phyloP scores from a whole-genome alignment of 805 yeast genomes.

The Teunomyces gatunensis region DNA sequence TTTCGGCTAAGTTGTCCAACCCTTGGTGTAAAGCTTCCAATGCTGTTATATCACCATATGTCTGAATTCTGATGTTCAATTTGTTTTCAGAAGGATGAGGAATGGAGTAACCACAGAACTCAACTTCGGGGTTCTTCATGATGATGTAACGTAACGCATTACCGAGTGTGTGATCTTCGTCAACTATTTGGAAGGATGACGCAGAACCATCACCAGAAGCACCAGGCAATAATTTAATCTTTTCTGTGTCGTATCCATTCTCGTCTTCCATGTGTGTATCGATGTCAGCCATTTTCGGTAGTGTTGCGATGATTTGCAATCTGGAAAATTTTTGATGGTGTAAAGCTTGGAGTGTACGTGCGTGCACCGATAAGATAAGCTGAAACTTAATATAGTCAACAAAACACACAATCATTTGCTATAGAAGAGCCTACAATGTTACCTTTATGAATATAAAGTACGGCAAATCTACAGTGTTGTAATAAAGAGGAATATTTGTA shows the following conservation, averaged over 20 bases:
- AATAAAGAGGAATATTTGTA: too few relatives aligned
- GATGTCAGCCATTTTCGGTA: slow-evolving; percentile 1
- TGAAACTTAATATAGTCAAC: too few relatives aligned
- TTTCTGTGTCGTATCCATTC: slow-evolving; percentile 52
- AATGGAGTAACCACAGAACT: slow-evolving; percentile 96
- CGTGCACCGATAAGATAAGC: neutral
- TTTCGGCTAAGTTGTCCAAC: slow-evolving; percentile 73
- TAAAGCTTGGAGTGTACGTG: slow-evolving; percentile 1
- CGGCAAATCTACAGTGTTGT: too few relatives aligned
- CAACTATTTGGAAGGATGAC: slow-evolving; percentile 87
- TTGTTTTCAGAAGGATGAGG: slow-evolving; percentile 97
- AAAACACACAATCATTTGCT: too few relatives aligned
- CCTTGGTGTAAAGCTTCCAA: slow-evolving; percentile 93
- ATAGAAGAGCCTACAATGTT: too few relatives aligned
- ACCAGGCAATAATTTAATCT: slow-evolving; percentile 74
- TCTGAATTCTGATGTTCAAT: slow-evolving; percentile 88
- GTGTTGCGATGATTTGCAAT: slow-evolving; percentile 4
- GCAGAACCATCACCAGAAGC: slow-evolving; percentile 91
- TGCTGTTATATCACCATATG: slow-evolving; percentile 83
- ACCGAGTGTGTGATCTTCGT: slow-evolving; percentile 96
- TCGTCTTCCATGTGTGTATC: slow-evolving; percentile 33
- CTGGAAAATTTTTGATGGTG: slow-evolving; percentile 7
- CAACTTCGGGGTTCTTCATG: slow-evolving; percentile 97
- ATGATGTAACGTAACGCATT: slow-evolving; percentile 90
- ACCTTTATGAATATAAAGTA: too few relatives aligned